Conservation (phyloP, 1,284 basidiomycete genomes). For the Filobasidium uniguttulatum region DNA sequence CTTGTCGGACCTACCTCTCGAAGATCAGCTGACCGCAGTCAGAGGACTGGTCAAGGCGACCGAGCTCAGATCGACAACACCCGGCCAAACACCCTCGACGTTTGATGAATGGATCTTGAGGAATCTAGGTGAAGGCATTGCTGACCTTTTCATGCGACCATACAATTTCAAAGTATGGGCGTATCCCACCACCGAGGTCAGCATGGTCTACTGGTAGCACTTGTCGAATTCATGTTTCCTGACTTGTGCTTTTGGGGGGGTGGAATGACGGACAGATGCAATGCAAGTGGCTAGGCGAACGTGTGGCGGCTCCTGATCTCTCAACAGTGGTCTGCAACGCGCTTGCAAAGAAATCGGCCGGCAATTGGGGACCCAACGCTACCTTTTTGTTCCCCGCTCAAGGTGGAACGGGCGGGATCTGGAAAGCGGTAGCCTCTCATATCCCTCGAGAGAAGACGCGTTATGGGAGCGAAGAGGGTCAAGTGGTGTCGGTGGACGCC, state of each 20-base stretch:
- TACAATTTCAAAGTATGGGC: conserved; percentile 48
- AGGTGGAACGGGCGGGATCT: conserved; percentile 44
- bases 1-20: conserved; percentile 40
- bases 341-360: conserved; percentile 41
- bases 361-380: conserved; percentile 45
- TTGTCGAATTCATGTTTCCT: neutral
- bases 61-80: conserved; percentile 20
- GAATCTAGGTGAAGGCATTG: conserved; percentile 42
- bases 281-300: conserved; percentile 45
- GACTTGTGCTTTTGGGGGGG: too few species aligned
- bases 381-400: conserved; percentile 44
- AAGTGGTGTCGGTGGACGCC: conserved; percentile 36
- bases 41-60: conserved; percentile 41
- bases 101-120: conserved; percentile 41
- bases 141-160: conserved; percentile 43
- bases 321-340: conserved; percentile 42
- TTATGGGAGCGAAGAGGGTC: conserved; percentile 20
- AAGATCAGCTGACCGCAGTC: conserved; percentile 41
- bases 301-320: conserved; percentile 42
- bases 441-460: conserved; percentile 26
- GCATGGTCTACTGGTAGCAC: conserved; percentile 3
- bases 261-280: conserved; percentile 44
- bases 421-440: conserved; percentile 42
- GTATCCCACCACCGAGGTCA: conserved; percentile 38
- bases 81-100: conserved; percentile 20